A percentile compares a stretch with the other conserved stretches of the same genome.
phyloP scores from a whole-genome alignment of 257 asterid species.

The Solanum chmielewskii region DNA sequence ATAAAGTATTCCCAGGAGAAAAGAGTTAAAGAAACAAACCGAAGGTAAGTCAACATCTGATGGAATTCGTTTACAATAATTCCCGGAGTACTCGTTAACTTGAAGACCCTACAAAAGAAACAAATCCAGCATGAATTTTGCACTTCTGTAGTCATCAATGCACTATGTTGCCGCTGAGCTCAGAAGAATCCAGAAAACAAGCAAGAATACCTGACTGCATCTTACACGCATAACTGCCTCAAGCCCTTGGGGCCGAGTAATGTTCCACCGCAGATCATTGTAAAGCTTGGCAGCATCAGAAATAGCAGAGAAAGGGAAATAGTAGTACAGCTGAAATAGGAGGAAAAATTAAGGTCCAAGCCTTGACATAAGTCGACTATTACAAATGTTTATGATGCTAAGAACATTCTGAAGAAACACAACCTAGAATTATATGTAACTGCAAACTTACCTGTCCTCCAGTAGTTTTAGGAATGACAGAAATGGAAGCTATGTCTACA shows the following conservation, averaged over 20 bases:
- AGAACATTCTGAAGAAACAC: background rate
- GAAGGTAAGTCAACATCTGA: conserved; percentile 93
- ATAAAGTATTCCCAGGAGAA: background rate
- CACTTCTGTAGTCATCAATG: background rate
- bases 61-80: conserved; percentile 89
- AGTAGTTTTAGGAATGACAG: conserved; percentile 82
- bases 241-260: conserved; percentile 90
- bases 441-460: conserved; percentile 73
- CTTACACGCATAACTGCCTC: conserved; percentile 99
- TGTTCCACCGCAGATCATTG: conserved; percentile 98
- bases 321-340: conserved; percentile 60
- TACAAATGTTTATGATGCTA: background rate
- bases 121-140: background rate
- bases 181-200: conserved; percentile 1
- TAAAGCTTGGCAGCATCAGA: conserved; percentile 88
- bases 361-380: background rate
- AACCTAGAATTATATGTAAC: background rate
- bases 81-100: conserved; percentile 88
- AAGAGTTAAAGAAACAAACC: conserved; percentile 33
- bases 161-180: background rate
- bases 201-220: conserved; percentile 80
- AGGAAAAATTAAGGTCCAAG: background rate
- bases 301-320: conserved; percentile 87
- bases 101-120: conserved; percentile 62
- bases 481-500: conserved; percentile 86